phyloP scores from a whole-genome alignment of 2,329 filamentous ascomycete genomes.

The Claviceps sp. region DNA sequence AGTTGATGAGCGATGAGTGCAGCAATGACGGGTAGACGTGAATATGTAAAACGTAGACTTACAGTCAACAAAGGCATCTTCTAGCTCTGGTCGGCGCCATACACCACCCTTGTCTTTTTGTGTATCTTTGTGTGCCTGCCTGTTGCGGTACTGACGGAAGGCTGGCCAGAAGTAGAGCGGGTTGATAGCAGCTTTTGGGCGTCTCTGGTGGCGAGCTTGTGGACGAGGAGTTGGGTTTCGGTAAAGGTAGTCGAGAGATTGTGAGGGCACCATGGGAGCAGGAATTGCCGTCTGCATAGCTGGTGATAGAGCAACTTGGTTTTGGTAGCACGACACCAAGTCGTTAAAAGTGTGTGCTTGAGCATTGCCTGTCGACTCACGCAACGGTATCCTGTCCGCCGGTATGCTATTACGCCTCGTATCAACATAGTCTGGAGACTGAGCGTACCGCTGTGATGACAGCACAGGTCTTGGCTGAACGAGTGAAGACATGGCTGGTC shows the following conservation, averaged over 20 bases:
- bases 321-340: conserved; percentile 31
- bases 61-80: conserved; percentile 57
- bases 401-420: conserved; percentile 25
- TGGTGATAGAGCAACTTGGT: conserved; percentile 27
- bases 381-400: conserved; percentile 30
- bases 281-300: conserved; percentile 34
- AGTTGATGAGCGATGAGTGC: background rate
- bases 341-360: conserved; percentile 30
- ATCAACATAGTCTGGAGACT: conserved; percentile 33
- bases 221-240: conserved; percentile 23
- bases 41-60: conserved; percentile 15
- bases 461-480: conserved; percentile 33
- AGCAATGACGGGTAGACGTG: background rate
- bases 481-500: conserved; percentile 22
- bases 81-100: conserved; percentile 38
- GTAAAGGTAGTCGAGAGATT: conserved; percentile 30
- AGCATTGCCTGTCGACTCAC: conserved; percentile 39
- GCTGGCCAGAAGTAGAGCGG: conserved; percentile 49
- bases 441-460: conserved; percentile 37
- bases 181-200: conserved; percentile 31
- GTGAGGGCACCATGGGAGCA: conserved; percentile 37
- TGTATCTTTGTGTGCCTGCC: conserved; percentile 49
- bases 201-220: conserved; percentile 22
- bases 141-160: conserved; percentile 52
- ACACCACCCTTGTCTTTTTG: conserved; percentile 47